A percentile compares a stretch with the other conserved stretches of the same genome.
phyloP scores from a whole-genome alignment of 148 eudicot species.

The Pharnaceum exiguum region DNA sequence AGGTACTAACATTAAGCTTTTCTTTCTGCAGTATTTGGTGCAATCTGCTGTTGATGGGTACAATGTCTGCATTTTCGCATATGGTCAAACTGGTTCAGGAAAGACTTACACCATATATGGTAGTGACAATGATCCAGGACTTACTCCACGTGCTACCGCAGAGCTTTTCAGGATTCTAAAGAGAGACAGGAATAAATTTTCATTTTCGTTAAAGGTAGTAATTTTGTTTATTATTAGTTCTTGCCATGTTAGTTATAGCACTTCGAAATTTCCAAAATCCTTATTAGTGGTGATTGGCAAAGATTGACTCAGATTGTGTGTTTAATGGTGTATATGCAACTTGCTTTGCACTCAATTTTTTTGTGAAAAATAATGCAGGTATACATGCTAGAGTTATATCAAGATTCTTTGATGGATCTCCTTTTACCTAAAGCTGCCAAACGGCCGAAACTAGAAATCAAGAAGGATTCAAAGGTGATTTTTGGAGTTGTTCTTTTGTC shows the following conservation, averaged over 20 bases:
- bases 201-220: conserved; percentile 85
- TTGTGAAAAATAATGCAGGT: conserved; percentile 37
- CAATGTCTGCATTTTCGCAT: conserved; percentile 97
- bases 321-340: too few relatives aligned
- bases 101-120: conserved; percentile 96
- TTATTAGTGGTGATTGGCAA: too few relatives aligned
- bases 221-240: not conserved
- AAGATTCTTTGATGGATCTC: conserved; percentile 87
- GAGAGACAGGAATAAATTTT: conserved; percentile 69
- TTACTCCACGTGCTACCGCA: conserved; percentile 85
- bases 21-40: conserved; percentile 74
- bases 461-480: conserved; percentile 88
- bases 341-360: not conserved
- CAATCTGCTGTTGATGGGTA: conserved; percentile 98
- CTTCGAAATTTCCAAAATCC: too few relatives aligned
- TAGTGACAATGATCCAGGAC: conserved; percentile 68
- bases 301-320: too few relatives aligned
- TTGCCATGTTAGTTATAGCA: not conserved
- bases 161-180: conserved; percentile 84
- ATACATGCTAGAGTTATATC: conserved; percentile 93
- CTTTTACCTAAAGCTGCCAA: conserved; percentile 72
- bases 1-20: too few relatives aligned
- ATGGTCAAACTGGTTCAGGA: conserved; percentile 99
- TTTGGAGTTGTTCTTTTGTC: too few relatives aligned
- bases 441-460: conserved; percentile 70